Evolutionary conservation across 2,329 filamentous ascomycete genomes (phyloP), one percentile per base, ranked within the genome.

Genomic region (Emmonsia crescens): DNA sequence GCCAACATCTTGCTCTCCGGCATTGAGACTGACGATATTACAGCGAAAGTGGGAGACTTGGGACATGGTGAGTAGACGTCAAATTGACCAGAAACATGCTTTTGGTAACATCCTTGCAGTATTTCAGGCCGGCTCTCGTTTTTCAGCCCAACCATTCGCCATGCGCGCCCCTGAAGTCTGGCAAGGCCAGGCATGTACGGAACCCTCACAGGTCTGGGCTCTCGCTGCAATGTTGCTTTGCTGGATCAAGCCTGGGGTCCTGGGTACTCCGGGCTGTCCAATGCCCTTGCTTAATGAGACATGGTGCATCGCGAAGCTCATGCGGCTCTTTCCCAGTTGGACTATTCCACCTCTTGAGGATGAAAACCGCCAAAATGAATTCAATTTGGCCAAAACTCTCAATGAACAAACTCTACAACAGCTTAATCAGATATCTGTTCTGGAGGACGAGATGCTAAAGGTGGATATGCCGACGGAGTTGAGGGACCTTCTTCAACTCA

Each of bases 351-450:
- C 56, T 62, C 51, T 59, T 62, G 62, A 64, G 10, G 51, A 62
- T 33, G n/a, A 62, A 54, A 42, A 44, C 38, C 62, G 56, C 52
- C 60, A 62, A 62, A 8, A 21, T 21, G 63, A 56, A 60, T 60
- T 64, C 44, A 51, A 57, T 36, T n/a, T 44, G 16, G 63, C 60
- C 31, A 63, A 44, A 58, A 19, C 36, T 56, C 55, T 24, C 55
- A 21, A 61, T 59, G 59, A 64, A 19, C 40, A 93, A 83, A 90
- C 91, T 96, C 70, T n/a, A 42, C 92, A 89, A 57, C 84, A 14
- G 84, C 12, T 96, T 80, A 3, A 96, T 88, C 4, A 96, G 77
- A 68, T 89, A 89, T 74, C 86, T 88, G 91, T 91, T 96, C 74
- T 96, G 16, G 59, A 65, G 29, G 54, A 62, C 19, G 64, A 65